Conservation (phyloP, 495 filamentous ascomycete genomes). For the Emericellopsis terricola region DNA sequence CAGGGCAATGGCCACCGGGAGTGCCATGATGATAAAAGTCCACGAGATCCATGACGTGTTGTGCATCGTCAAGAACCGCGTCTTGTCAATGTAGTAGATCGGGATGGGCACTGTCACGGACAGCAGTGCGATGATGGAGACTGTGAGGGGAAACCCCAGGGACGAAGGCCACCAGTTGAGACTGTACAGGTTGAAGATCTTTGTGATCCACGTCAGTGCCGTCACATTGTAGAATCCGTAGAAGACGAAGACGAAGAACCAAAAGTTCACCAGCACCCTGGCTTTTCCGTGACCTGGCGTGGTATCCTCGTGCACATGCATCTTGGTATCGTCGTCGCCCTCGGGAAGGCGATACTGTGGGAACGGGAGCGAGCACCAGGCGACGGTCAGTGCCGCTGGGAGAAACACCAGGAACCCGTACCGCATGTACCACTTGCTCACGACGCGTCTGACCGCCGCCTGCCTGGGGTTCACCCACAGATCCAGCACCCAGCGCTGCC, state of each 20-base stretch:
- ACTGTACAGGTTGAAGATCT: slow-evolving; percentile 49
- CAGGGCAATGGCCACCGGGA: slow-evolving; percentile 41
- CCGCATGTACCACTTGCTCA: slow-evolving; percentile 38
- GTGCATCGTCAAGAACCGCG: slow-evolving; percentile 28
- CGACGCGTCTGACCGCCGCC: slow-evolving; percentile 28
- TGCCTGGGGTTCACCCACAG: slow-evolving; percentile 37
- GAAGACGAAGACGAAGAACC: slow-evolving; percentile 48
- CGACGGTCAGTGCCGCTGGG: slow-evolving; percentile 26
- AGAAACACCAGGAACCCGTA: slow-evolving; percentile 35
- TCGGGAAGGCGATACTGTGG: slow-evolving; percentile 35
- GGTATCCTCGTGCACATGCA: slow-evolving; percentile 11
- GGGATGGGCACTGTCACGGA: slow-evolving; percentile 36
- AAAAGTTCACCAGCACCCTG: slow-evolving; percentile 43
- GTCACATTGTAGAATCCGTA: slow-evolving; percentile 47
- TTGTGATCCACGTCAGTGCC: slow-evolving; percentile 47
- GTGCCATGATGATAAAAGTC: slow-evolving; percentile 45
- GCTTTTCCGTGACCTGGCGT: slow-evolving; percentile 40
- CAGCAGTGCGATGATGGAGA: slow-evolving; percentile 33
- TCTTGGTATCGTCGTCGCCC: slow-evolving; percentile 12
- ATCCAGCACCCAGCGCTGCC: slow-evolving; percentile 25
- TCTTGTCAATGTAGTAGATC: slow-evolving; percentile 32
- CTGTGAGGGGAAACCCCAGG: slow-evolving; percentile 37
- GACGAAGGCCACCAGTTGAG: slow-evolving; percentile 45
- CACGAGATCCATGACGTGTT: slow-evolving; percentile 46
- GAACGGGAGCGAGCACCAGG: slow-evolving; percentile 43